phyloP scores from a whole-genome alignment of 225 moss, liverwort and hornwort genomes.

The Physcomitrium patens region DNA sequence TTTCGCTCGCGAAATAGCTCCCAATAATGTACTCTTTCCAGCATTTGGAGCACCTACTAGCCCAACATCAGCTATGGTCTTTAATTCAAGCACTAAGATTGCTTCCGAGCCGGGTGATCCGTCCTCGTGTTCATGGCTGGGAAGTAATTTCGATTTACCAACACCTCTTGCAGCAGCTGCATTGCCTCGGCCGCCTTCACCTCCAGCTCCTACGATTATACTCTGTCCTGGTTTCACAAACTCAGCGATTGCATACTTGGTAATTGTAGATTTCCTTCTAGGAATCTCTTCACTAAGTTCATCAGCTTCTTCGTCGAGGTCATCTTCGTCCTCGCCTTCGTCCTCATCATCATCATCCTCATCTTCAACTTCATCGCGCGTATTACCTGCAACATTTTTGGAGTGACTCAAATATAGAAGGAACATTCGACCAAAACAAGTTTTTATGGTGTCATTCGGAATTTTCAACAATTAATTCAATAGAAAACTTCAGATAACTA shows the following conservation, averaged over 20 bases:
- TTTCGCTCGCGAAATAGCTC: slow-evolving; percentile 84
- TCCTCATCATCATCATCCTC: slow-evolving; percentile 13
- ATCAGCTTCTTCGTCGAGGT: slow-evolving; percentile 18
- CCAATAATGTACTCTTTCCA: slow-evolving; percentile 89
- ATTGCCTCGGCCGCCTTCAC: slow-evolving; percentile 89
- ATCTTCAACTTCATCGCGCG: slow-evolving; percentile 35
- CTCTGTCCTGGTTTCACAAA: slow-evolving; percentile 87
- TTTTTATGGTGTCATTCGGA: slow-evolving; percentile 17
- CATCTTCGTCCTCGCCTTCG: slow-evolving; percentile 30
- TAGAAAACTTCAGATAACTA: neutral
- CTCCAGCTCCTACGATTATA: slow-evolving; percentile 75
- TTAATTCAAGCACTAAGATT: slow-evolving; percentile 81
- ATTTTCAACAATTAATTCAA: neutral
- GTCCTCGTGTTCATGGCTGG: slow-evolving; percentile 82
- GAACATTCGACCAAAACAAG: neutral
- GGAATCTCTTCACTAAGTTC: slow-evolving; percentile 22
- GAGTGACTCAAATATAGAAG: slow-evolving; percentile 18
- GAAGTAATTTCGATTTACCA: slow-evolving; percentile 68
- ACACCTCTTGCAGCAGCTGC: slow-evolving; percentile 84
- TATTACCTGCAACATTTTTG: slow-evolving; percentile 24
- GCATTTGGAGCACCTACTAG: slow-evolving; percentile 97
- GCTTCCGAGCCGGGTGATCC: slow-evolving; percentile 87
- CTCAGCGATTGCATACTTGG: slow-evolving; percentile 62
- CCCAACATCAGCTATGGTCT: slow-evolving; percentile 89
- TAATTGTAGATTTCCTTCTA: slow-evolving; percentile 29